Base-by-base conservation (phyloP, 2,329 filamentous ascomycete genomes). In the Clonostachys chloroleuca region DNA sequence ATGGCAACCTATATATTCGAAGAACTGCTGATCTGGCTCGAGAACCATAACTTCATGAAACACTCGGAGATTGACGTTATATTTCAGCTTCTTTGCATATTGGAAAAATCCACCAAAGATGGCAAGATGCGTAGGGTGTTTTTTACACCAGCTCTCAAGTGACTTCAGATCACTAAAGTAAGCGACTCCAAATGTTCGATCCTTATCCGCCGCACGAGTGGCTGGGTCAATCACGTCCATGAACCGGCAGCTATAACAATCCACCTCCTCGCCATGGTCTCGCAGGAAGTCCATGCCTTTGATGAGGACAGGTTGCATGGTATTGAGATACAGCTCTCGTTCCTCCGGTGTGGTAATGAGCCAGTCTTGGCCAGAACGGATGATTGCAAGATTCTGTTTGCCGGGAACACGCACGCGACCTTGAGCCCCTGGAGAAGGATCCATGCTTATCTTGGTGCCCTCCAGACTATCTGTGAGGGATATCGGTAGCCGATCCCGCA, bases 281-380 rank as follows among this genome's bases (percentile, higher is more conserved):
- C 69, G 64, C 2, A 74, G 58, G 48, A 71, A 74, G n/a, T 65
- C 55, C 71, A 74, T 74, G 1, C 71, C 72, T 40, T 59, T 59
- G 17, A 59, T 57, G 6, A 75, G 57, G 2, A 71, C 65, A 0
- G 70, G 71, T 46, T 74, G 68, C 67, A 74, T 73, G 6, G 65
- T 70, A 30, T 63, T 59, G 9, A 73, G 58, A 51, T 74, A 75
- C 3, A 74, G 52, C 41, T 64, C 60, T 2, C 68, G 61, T 56
- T 75, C 70, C 33, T 64, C 60, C 2, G 66, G 64, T 5, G 56
- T 48, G 3, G 69, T 71, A 20, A 55, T 60, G 1, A 62, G 65
- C 70, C 70, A 74, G 49, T 74, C 70, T 50, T 74, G 72, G 0
- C 69, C 70, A 1, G 70, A 73, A 20, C 69, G 65, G 36, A 74